Evolutionary conservation across 768 basidiomycete genomes (phyloP), one percentile per base, ranked within the genome.

Genomic region (Candolleomyces aberdarensis): DNA sequence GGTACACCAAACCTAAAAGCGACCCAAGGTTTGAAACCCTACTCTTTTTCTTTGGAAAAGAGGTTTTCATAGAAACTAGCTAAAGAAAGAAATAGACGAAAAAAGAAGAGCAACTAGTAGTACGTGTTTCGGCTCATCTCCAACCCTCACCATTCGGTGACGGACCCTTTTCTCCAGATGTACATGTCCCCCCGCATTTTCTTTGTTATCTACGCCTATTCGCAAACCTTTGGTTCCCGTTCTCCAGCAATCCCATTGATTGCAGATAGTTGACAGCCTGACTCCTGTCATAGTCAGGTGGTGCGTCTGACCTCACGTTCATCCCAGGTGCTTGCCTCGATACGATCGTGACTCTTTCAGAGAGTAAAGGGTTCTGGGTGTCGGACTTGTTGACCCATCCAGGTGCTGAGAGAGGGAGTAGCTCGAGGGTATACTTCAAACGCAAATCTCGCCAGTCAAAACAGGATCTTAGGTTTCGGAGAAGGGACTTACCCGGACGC

Each of bases 11-110:
- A 63, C 3, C 71, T 26, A 89, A 88, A 67, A 73, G 75, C 14
- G 88, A 92, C 62, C 87, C 89, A 55, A 84, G 83, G 7, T 92
- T 92, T 60, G 89, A 93, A 69, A 80, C 75, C 17, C 66, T 92
- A 22, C 71, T 92, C 26, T 65, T 83, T 78, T 83, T 78, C 66
- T 75, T 82, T 3, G 26, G 26, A 2, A 54, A 72, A 72, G 52
- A 64, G 69, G 52, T 60, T 26, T 26, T 26, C 26, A 26, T 26
- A 26, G 2, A 3, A 26, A 3, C 2, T 26, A 26, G 26, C 3
- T 26, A 26, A 3, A 49, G 13, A 57, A 62, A 62, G 65, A 47
- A 60, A 57, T 11, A 26, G 11, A 29, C 51, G 51, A 8, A 11
- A 48, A 29, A 56, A 51, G 19, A 36, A 13, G 19, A 17, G 15